Conservation (phyloP, 106 monocot genomes). For the Dioscorea zingiberensis region DNA sequence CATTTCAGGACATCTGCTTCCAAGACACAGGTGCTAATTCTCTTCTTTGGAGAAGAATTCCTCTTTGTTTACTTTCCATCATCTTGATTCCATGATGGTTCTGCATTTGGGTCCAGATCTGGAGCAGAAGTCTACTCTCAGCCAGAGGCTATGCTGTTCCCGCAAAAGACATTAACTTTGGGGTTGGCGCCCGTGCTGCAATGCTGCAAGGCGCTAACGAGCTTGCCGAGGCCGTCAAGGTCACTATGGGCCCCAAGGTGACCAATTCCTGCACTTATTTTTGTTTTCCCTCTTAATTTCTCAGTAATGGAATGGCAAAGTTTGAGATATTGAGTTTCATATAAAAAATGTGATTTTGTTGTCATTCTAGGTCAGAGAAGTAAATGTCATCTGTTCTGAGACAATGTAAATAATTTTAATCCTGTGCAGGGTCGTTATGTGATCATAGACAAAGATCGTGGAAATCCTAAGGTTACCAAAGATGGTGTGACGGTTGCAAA, state of each 20-base stretch:
- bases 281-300: neutral
- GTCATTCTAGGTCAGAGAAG: neutral
- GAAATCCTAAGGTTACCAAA: conserved; percentile 68
- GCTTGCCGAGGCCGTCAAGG: conserved; percentile 27
- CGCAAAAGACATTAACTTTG: conserved; percentile 24
- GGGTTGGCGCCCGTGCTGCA: conserved; percentile 16
- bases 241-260: conserved; percentile 37
- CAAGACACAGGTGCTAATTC: conserved; percentile 13
- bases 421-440: conserved; percentile 63
- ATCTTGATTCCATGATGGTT: neutral
- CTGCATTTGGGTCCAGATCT: neutral
- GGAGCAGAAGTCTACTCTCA: conserved; percentile 3
- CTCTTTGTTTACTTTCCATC: neutral
- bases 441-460: conserved; percentile 49
- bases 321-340: no score
- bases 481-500: conserved; percentile 87
- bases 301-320: neutral
- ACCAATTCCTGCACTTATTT: neutral
- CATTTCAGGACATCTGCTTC: conserved; percentile 3
- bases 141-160: conserved; percentile 18
- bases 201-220: conserved; percentile 31
- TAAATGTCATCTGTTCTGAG: neutral
- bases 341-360: no score
- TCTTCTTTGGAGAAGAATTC: neutral
- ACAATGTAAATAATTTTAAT: neutral